Percentiles rank a stretch among this genome's conserved stretches.
Conservation (phyloP, 1,284 basidiomycete genomes). For the Vanrija sp. region DNA sequence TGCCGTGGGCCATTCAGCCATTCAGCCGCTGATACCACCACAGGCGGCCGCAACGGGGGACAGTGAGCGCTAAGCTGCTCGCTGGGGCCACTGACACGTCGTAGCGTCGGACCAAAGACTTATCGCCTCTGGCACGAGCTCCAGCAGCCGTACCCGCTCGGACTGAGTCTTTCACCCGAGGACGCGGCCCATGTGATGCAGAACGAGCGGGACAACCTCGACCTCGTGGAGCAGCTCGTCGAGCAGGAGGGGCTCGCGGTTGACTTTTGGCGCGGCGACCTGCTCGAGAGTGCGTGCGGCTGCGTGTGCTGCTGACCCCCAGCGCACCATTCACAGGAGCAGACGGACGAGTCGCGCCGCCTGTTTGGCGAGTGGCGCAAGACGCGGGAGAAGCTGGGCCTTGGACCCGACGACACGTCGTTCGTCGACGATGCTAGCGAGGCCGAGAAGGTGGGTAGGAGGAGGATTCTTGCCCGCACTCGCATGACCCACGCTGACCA, state of each 20-base stretch:
- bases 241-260: slow-evolving; percentile 20
- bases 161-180: slow-evolving; percentile 5
- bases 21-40: too few relatives aligned
- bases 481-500: too few relatives aligned
- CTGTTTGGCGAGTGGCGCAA: slow-evolving; percentile 19
- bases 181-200: slow-evolving; percentile 23
- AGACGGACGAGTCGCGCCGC: slow-evolving; percentile 8
- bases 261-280: slow-evolving; percentile 31
- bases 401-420: slow-evolving; percentile 14
- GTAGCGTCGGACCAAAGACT: slow-evolving; percentile 22
- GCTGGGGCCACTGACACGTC: not conserved
- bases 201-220: slow-evolving; percentile 30
- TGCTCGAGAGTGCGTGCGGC: slow-evolving; percentile 19
- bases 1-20: too few relatives aligned
- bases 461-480: too few relatives aligned
- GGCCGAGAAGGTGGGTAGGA: slow-evolving; percentile 24
- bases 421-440: slow-evolving; percentile 28
- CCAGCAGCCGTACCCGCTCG: slow-evolving; percentile 14
- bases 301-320: not conserved
- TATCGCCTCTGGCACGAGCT: slow-evolving; percentile 14
- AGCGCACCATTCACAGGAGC: slow-evolving; percentile 18
- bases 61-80: slow-evolving; percentile 14
- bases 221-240: slow-evolving; percentile 20
- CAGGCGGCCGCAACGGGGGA: slow-evolving; percentile 43
- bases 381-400: slow-evolving; percentile 16